These are phyloP conservation scores for Sporothrix schenckii DNA, from an alignment of 2,329 filamentous ascomycete genomes.

Conservation along the genomic window DNA sequence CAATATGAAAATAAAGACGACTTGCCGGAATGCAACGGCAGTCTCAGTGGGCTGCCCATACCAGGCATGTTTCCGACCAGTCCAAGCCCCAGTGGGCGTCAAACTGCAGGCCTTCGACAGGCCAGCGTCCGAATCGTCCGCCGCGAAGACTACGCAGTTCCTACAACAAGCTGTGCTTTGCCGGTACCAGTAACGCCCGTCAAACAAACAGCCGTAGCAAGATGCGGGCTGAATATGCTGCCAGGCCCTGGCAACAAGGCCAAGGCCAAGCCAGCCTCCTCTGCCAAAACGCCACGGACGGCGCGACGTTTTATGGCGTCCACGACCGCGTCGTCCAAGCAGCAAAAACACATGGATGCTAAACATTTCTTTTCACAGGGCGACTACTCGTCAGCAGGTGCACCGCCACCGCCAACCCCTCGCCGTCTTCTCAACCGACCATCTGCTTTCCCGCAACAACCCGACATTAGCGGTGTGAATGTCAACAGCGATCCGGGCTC, in stretches of 20 bases:
- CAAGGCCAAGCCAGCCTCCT: background rate
- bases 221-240: slow-evolving; percentile 8
- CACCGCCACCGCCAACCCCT: slow-evolving; percentile 56
- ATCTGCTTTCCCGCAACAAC: slow-evolving; percentile 70
- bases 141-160: slow-evolving; percentile 37
- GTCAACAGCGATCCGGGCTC: slow-evolving; percentile 68
- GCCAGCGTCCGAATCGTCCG: slow-evolving; percentile 53
- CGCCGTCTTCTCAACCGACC: slow-evolving; percentile 68
- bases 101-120: slow-evolving; percentile 42
- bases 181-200: background rate
- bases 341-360: slow-evolving; percentile 50
- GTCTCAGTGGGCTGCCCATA: slow-evolving; percentile 36
- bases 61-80: slow-evolving; percentile 37
- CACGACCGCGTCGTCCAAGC: slow-evolving; percentile 49
- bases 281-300: slow-evolving; percentile 35
- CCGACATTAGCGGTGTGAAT: slow-evolving; percentile 71
- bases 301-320: slow-evolving; percentile 50
- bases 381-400: slow-evolving; percentile 43
- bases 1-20: background rate
- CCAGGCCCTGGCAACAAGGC: background rate
- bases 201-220: slow-evolving; percentile 16
- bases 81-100: slow-evolving; percentile 31
- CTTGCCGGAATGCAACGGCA: background rate
- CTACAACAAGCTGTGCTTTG: background rate
- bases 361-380: slow-evolving; percentile 52